These are phyloP conservation scores for Blumeria hordei DNA, from an alignment of 2,329 filamentous ascomycete species.

Conservation along the genomic window DNA sequence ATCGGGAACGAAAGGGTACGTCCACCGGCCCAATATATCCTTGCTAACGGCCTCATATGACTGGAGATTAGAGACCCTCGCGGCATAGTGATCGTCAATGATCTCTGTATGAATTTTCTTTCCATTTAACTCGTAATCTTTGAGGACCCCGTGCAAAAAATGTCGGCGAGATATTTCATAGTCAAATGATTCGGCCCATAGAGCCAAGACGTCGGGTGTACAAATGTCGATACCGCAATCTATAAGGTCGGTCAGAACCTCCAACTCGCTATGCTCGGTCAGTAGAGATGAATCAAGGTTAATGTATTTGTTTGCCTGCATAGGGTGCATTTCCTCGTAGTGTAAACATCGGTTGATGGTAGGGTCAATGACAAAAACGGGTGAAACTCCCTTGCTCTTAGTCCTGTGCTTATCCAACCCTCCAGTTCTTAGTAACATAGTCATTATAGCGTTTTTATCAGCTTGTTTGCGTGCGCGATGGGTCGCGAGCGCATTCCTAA, in stretches of 20 bases:
- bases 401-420: slow-evolving; percentile 47
- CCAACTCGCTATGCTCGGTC: slow-evolving; percentile 46
- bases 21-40: slow-evolving; percentile 70
- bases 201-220: slow-evolving; percentile 76
- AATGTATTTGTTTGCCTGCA: slow-evolving; percentile 38
- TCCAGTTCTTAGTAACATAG: slow-evolving; percentile 64
- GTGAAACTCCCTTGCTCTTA: slow-evolving; percentile 49
- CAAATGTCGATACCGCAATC: slow-evolving; percentile 95
- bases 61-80: slow-evolving; percentile 62
- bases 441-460: slow-evolving; percentile 95
- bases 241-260: slow-evolving; percentile 67
- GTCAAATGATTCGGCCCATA: slow-evolving; percentile 96
- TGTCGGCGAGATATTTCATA: slow-evolving; percentile 76
- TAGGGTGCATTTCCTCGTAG: slow-evolving; percentile 71
- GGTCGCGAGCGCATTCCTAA: slow-evolving; percentile 54
- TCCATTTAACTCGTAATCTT: slow-evolving; percentile 90
- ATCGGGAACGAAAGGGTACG: slow-evolving; percentile 72
- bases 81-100: slow-evolving; percentile 60
- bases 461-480: slow-evolving; percentile 60
- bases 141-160: slow-evolving; percentile 76
- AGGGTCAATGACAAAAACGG: slow-evolving; percentile 70
- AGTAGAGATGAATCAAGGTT: slow-evolving; percentile 62
- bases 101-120: slow-evolving; percentile 92
- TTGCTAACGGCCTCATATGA: slow-evolving; percentile 75
- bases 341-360: slow-evolving; percentile 63